Evolutionary conservation across 2,329 filamentous ascomycete species (phyloP), one percentile per base, ranked within the genome.

Genomic region (Neocatenulostroma microsporum): DNA sequence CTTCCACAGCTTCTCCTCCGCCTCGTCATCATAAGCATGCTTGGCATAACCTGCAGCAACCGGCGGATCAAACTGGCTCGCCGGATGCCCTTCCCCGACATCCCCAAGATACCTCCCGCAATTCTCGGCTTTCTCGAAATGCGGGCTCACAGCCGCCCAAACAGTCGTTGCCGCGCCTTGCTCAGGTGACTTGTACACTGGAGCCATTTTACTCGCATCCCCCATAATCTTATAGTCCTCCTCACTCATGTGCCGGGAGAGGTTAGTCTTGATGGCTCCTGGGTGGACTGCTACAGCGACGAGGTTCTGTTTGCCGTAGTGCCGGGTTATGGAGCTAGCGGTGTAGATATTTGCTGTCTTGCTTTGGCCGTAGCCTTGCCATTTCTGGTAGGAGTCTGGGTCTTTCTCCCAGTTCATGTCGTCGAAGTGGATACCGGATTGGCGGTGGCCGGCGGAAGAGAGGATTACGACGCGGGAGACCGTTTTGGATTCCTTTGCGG

Each of bases 271-370:
- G 36, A 66, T 68, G 9, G 61, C 55, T 5, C 73, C 69, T 0
- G 72, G 72, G 36, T 72, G 65, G 2, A 72, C 38, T 10, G 60
- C 61, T 12, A 57, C 50, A 0, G 61, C 68, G 35, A 70, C 69
- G 0, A 76, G 42, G 8, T 66, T 63, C 3, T 55, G 49, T 0
- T 50, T 13, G 3, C 64, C 68, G 45, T 70, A 74, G 2, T 59
- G 61, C 1, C 70, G 61, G 18, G 74, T 69, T 21, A 76, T 63
- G 32, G 69, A 60, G 40, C 68, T 73, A 3, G 70, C 65, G 40
- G 69, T 66, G 45, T 63, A 70, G 14, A 74, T 61, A 40, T 70
- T 72, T 12, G 73, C 71, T 1, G 62, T 62, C 45, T 77, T 78
- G 34, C 60, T 59, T 41, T 71, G 65, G 0, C 58, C 64, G 40